Conservation (phyloP, 805 yeast genomes). For the Peterozyma toletana region DNA sequence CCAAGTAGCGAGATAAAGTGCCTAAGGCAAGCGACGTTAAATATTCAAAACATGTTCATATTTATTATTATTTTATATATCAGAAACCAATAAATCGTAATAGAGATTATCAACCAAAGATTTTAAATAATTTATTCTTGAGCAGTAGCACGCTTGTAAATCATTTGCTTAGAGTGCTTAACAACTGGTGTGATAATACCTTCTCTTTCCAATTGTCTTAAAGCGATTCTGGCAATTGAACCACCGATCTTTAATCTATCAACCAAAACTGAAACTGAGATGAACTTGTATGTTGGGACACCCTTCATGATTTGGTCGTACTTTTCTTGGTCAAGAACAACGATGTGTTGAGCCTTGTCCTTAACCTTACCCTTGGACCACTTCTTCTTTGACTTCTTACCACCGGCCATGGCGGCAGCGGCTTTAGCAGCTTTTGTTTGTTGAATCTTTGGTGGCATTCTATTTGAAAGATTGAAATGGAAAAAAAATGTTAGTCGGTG, state of each 20-base stretch:
- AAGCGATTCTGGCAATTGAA: constrained; percentile 97
- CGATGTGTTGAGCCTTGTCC: constrained; percentile 99
- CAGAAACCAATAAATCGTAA: too few species aligned
- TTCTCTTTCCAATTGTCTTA: constrained; percentile 88
- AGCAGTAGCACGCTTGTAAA: constrained; percentile 82
- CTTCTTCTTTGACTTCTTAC: constrained; percentile 99
- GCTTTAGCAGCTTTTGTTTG: constrained; percentile 99
- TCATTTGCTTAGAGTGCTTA: constrained; percentile 93
- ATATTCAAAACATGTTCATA: too few species aligned
- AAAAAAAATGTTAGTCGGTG: constrained; percentile 12
- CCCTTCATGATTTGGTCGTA: constrained; percentile 99
- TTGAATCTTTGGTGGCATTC: constrained; percentile 99
- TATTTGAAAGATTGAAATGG: constrained; percentile 21
- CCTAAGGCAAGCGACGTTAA: too few species aligned
- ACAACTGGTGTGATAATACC: constrained; percentile 93
- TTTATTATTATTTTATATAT: too few species aligned
- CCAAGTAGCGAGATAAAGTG: too few species aligned
- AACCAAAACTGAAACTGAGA: constrained; percentile 95
- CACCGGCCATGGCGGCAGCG: constrained; percentile 99
- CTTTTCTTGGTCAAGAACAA: constrained; percentile 95
- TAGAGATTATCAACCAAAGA: too few species aligned
- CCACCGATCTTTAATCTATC: constrained; percentile 99
- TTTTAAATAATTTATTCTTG: constrained; percentile 36
- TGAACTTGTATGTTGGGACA: constrained; percentile 97
- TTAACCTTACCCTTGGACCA: constrained; percentile 99